Conservation (phyloP, 75 land plant species). For the Picea glauca region DNA sequence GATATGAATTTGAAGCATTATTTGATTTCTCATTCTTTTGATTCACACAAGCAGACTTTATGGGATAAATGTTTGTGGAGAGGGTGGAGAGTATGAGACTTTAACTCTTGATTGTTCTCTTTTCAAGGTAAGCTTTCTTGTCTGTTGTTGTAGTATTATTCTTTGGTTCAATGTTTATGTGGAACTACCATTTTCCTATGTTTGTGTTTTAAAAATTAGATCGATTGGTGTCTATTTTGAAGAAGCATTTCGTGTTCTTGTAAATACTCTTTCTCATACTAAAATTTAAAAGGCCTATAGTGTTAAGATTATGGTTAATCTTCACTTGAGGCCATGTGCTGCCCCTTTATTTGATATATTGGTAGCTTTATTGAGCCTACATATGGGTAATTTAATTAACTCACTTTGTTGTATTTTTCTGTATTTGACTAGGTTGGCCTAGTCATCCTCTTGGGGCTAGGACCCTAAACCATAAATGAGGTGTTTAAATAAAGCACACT, state of each 20-base stretch:
- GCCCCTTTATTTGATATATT: too few species aligned
- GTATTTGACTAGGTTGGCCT: too few species aligned
- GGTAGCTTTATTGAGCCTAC: too few species aligned
- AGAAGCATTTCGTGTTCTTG: neutral
- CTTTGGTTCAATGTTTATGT: neutral
- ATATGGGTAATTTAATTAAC: too few species aligned
- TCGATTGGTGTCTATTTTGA: neutral
- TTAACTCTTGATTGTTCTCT: slow-evolving; percentile 93
- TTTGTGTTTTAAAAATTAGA: neutral
- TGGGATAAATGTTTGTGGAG: slow-evolving; percentile 95
- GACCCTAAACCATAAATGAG: too few species aligned
- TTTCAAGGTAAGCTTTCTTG: slow-evolving; percentile 41
- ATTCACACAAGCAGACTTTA: slow-evolving; percentile 45
- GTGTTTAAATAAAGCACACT: too few species aligned
- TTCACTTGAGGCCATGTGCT: too few species aligned
- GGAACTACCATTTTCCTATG: neutral
- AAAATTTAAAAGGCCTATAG: too few species aligned
- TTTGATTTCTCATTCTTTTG: neutral
- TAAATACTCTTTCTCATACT: neutral
- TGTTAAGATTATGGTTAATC: too few species aligned
- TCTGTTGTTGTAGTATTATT: neutral
- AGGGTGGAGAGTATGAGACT: slow-evolving; percentile 98
- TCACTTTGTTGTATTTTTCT: too few species aligned
- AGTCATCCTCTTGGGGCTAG: too few species aligned
- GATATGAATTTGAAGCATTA: neutral